phyloP scores from a whole-genome alignment of 345 rosid genomes.

The Kernera saxatilis region DNA sequence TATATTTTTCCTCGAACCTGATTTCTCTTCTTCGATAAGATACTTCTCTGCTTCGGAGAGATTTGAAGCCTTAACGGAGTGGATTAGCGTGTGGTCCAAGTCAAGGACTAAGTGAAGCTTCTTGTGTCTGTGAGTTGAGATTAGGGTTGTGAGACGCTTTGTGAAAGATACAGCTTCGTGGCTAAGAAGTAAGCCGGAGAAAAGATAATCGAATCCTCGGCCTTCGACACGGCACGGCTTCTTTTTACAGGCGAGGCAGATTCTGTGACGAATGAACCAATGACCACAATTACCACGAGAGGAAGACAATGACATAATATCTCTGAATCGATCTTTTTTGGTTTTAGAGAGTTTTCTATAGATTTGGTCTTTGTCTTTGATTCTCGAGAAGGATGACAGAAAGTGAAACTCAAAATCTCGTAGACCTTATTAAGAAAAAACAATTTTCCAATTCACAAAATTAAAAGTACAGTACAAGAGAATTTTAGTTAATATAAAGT shows the following conservation, averaged over 20 bases:
- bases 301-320: neutral
- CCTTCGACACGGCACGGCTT: neutral
- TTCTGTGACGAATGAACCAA: neutral
- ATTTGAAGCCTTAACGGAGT: neutral
- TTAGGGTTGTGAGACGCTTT: conserved; percentile 23
- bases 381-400: too few species aligned
- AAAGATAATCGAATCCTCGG: conserved; percentile 2
- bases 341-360: too few species aligned
- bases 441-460: too few species aligned
- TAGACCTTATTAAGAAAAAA: too few species aligned
- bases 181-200: conserved; percentile 3
- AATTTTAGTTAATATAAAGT: too few species aligned
- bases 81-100: conserved; percentile 26
- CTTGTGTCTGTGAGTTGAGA: conserved; percentile 6
- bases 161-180: conserved; percentile 5
- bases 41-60: conserved; percentile 13
- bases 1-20: neutral
- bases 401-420: too few species aligned
- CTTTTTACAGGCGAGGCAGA: conserved; percentile 7
- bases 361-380: too few species aligned
- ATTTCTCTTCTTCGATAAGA: neutral
- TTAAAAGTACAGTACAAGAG: too few species aligned
- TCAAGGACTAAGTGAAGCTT: conserved; percentile 28
- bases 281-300: conserved; percentile 5
- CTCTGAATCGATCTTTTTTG: too few species aligned